These are phyloP conservation scores for Cordyceps cateniannulata DNA, from an alignment of 2,329 filamentous ascomycete species.

Conservation along the genomic window DNA sequence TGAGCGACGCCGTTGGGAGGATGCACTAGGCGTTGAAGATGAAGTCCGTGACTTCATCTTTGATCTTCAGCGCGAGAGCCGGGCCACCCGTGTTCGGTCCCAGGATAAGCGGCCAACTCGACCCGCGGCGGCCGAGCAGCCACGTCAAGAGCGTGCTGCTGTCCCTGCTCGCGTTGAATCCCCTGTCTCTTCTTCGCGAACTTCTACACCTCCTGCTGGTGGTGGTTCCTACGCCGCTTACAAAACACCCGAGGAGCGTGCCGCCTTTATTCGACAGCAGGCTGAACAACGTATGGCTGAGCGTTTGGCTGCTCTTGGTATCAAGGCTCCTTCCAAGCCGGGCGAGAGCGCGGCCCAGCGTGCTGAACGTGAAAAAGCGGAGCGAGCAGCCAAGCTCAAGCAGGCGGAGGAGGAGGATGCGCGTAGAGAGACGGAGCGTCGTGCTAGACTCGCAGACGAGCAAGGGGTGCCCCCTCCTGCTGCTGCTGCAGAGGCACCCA, in stretches of 20 bases:
- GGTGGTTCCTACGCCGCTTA: conserved; percentile 73
- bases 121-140: conserved; percentile 35
- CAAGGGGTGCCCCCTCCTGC: conserved; percentile 57
- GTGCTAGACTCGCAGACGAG: conserved; percentile 76
- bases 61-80: conserved; percentile 81
- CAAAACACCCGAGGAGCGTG: conserved; percentile 86
- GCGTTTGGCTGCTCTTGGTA: conserved; percentile 83
- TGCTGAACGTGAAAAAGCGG: conserved; percentile 78
- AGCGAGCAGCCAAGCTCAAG: conserved; percentile 78
- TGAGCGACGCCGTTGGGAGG: conserved; percentile 90
- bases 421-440: conserved; percentile 78
- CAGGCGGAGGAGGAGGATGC: conserved; percentile 94
- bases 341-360: conserved; percentile 79
- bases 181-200: conserved; percentile 46
- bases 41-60: conserved; percentile 98
- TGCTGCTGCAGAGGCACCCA: conserved; percentile 36
- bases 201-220: conserved; percentile 37
- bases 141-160: conserved; percentile 30
- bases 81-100: conserved; percentile 61
- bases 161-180: conserved; percentile 36
- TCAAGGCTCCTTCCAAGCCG: conserved; percentile 73
- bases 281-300: conserved; percentile 97
- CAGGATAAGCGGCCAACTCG: conserved; percentile 49
- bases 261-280: conserved; percentile 94
- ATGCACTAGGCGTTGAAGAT: conserved; percentile 91